Base-by-base conservation (phyloP, 169 alveolate genomes). In the Plasmodium ovale region DNA sequence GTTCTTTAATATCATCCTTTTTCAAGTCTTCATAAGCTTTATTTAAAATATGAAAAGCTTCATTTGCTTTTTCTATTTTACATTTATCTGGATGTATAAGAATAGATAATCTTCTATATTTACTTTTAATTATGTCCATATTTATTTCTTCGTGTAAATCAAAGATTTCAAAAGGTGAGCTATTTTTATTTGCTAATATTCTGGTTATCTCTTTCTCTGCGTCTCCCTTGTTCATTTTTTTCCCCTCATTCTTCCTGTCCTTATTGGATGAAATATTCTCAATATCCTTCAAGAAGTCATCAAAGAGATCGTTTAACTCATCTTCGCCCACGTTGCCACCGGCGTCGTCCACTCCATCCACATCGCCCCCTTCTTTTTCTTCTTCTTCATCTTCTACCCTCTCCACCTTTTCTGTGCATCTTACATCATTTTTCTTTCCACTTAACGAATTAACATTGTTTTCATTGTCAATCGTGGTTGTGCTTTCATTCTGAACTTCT, bases 1-100 rank as follows among this genome's bases (percentile, higher is more conserved):
- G 94, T 59, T 93, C 94, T 69, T 92, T 87, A 49, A 91, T 89
- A 31, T 93, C 97, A 23, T 92, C 96, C 70, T 92, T 87, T 60
- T 93, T 94, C 31, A 95, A 87, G 35, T 95, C 97, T 73, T 94
- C 94, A 92, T 93, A 95, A 2, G 96, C 97, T 68, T 87, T 95
- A 9, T 82, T 94, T 62, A 95, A 85, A 53, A 94, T 92, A 64
- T 95, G 95, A 87, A 97, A 97, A 5, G 99, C 99, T 6, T 97
- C 98, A 27, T 88, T 93, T 12, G 99, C 98, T 56, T 91, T 92
- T 12, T 93, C 95, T 82, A 95, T 95, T 62, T 87, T 92, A 88
- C 97, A 94, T 69, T 97, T 97, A 93, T 97, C 99, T 3, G 99
- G 99, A 74, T 97, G 99, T 58, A 97, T 96, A 64, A 94, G 79